Percentiles rank a stretch among this genome's conserved stretches.
Evolutionary conservation across 2,329 filamentous ascomycete species (phyloP).

Genomic region (Mycocentrospora acerina): DNA sequence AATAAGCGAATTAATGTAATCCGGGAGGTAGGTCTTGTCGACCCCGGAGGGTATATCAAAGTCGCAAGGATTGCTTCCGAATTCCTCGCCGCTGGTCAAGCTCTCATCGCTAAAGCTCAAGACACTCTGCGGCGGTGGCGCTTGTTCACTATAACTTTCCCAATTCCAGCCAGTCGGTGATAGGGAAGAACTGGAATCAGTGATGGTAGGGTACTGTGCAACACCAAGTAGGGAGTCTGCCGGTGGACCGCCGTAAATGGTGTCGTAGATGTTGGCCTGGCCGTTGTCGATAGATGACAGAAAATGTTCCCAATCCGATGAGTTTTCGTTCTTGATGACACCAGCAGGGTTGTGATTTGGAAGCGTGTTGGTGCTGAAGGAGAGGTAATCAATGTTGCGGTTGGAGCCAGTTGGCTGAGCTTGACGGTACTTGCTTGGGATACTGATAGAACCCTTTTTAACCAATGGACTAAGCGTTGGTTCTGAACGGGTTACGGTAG

Average conservation of each 20-base stretch:
- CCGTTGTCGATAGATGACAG: conserved; percentile 78
- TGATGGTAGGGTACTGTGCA: conserved; percentile 28
- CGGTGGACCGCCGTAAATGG: conserved; percentile 70
- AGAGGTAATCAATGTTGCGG: conserved; percentile 52
- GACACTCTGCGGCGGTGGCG: conserved; percentile 53
- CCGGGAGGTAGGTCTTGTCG: conserved; percentile 40
- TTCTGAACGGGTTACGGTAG: conserved; percentile 49
- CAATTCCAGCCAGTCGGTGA: conserved; percentile 41
- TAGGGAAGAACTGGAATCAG: conserved; percentile 29
- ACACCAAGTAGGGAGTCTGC: conserved; percentile 41
- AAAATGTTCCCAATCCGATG: conserved; percentile 79
- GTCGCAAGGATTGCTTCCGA: conserved; percentile 32
- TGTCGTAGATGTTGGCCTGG: conserved; percentile 79
- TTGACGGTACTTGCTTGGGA: conserved; percentile 39
- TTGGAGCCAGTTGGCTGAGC: conserved; percentile 27
- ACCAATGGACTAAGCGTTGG: conserved; percentile 47
- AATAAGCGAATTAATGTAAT: conserved; percentile 27
- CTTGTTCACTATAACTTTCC: conserved; percentile 26
- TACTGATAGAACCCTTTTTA: conserved; percentile 33
- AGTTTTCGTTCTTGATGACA: conserved; percentile 52
- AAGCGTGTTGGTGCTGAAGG: conserved; percentile 46
- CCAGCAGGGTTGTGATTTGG: conserved; percentile 35
- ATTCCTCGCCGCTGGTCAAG: conserved; percentile 54
- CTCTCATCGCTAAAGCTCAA: conserved; percentile 63
- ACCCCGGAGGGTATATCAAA: conserved; percentile 31